These are phyloP conservation scores for Cenococcum geophilum DNA, from an alignment of 495 filamentous ascomycete species.

Conservation along the genomic window DNA sequence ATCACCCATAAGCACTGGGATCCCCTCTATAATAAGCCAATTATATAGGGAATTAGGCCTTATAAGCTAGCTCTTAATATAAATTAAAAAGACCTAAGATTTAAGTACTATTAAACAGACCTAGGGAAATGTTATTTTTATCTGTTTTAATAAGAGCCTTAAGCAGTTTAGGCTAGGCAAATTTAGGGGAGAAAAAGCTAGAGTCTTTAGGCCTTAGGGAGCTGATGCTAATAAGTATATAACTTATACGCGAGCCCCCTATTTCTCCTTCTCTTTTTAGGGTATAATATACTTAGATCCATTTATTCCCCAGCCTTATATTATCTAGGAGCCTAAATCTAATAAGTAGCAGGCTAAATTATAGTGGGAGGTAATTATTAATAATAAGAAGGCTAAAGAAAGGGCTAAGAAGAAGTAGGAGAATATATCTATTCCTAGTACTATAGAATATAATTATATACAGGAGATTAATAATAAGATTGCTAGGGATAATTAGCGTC, in stretches of 20 bases:
- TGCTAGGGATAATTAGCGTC: not conserved
- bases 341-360: not conserved
- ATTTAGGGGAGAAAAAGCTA: not conserved
- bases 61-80: not conserved
- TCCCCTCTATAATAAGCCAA: not conserved
- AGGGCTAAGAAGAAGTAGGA: not conserved
- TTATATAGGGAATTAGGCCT: slow-evolving; percentile 3
- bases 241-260: not conserved
- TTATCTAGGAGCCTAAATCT: slow-evolving; percentile 6
- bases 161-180: not conserved
- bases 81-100: not conserved
- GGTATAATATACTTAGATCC: not conserved
- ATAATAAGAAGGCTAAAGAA: slow-evolving; percentile 2
- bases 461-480: not conserved
- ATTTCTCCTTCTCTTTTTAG: not conserved
- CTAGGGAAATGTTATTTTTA: slow-evolving; percentile 1
- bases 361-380: not conserved
- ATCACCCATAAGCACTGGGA: not conserved
- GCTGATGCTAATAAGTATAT: slow-evolving; percentile 1
- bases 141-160: not conserved
- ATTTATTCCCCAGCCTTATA: not conserved
- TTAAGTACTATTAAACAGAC: not conserved
- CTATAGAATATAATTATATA: not conserved
- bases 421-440: not conserved
- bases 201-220: not conserved